Conservation (phyloP, 108 stramenopile genomes). For the Parmales sp. region DNA sequence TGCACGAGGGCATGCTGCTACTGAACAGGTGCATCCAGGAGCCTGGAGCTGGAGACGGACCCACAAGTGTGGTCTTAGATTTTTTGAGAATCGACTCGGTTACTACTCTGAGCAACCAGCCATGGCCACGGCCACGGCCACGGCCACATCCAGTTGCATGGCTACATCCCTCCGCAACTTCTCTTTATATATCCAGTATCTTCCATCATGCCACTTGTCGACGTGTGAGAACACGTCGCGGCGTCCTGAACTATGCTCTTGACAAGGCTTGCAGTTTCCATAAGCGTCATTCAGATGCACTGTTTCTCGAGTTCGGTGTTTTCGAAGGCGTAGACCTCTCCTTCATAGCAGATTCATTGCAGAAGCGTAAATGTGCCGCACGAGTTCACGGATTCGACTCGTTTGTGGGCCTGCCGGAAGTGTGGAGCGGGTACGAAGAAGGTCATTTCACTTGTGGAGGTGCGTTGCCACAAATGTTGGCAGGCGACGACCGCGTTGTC, state of each 20-base stretch:
- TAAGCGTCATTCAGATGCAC: neutral
- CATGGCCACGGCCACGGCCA: too few relatives aligned
- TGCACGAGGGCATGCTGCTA: too few relatives aligned
- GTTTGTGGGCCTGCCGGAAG: constrained; percentile 23
- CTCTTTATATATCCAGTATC: too few relatives aligned
- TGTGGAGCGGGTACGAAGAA: constrained; percentile 8
- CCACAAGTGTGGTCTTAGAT: too few relatives aligned
- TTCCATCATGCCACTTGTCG: too few relatives aligned
- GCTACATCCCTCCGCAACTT: too few relatives aligned
- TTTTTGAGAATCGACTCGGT: too few relatives aligned
- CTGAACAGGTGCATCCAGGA: too few relatives aligned
- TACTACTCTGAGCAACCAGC: too few relatives aligned
- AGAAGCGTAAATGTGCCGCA: neutral
- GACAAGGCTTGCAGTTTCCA: neutral
- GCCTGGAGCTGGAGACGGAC: too few relatives aligned
- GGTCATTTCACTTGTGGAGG: constrained; percentile 11
- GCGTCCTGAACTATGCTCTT: neutral
- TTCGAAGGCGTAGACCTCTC: constrained; percentile 20
- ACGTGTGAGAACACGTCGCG: neutral
- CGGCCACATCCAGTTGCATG: too few relatives aligned
- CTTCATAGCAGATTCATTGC: constrained; percentile 10
- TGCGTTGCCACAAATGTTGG: neutral
- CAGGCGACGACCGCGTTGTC: neutral
- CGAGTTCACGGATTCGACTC: constrained; percentile 28
- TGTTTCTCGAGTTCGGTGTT: constrained; percentile 24